phyloP scores from a whole-genome alignment of 1,284 basidiomycete species.

The Porphyrellus sp. region DNA sequence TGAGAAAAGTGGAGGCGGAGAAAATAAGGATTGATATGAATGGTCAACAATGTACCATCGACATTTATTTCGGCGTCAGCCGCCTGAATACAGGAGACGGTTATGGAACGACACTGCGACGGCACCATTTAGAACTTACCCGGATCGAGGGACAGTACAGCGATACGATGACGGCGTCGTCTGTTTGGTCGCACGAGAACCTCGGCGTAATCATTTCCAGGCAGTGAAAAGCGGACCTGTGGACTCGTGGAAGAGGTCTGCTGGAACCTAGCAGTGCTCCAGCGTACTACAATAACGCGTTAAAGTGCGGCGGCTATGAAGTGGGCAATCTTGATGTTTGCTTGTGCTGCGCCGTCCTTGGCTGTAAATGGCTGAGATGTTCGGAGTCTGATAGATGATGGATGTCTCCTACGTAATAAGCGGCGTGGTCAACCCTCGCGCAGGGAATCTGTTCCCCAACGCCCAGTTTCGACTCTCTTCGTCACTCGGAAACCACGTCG shows the following conservation, averaged over 20 bases:
- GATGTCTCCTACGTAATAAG: constrained; percentile 6
- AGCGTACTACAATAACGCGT: too few relatives aligned
- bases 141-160: constrained; percentile 77
- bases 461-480: neutral
- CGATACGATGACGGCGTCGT: constrained; percentile 52
- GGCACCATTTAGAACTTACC: constrained; percentile 44
- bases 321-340: too few relatives aligned
- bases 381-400: neutral
- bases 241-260: too few relatives aligned
- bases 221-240: neutral
- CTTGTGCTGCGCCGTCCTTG: too few relatives aligned
- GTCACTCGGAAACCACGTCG: neutral
- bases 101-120: constrained; percentile 20
- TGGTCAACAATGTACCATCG: constrained; percentile 64
- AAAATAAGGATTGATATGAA: constrained; percentile 79
- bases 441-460: neutral
- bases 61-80: constrained; percentile 76
- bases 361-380: neutral
- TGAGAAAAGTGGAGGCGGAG: constrained; percentile 71
- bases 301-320: too few relatives aligned
- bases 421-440: neutral
- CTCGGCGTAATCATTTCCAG: constrained; percentile 71
- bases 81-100: constrained; percentile 45
- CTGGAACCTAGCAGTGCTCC: too few relatives aligned
- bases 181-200: constrained; percentile 73